Base-by-base conservation (phyloP, 257 asterid genomes). In the Plectranthus barbatus region DNA sequence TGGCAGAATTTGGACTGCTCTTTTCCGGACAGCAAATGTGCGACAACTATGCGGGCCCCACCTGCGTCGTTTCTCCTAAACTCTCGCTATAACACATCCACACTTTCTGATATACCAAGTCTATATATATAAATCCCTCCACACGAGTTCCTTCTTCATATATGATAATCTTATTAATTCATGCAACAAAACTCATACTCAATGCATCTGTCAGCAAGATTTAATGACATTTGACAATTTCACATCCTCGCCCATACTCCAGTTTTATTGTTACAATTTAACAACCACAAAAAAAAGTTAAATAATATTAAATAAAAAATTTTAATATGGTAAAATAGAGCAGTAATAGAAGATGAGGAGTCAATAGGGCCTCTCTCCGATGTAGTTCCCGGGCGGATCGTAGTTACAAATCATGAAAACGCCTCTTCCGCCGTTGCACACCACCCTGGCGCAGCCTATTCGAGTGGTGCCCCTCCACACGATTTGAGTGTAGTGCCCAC, bases 361-460 rank as follows among this genome's bases (percentile, higher is more conserved):
- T 80, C 66, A 84, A 24, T 81, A 84, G 0, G 91, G 91, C 58
- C 73, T 75, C 57, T 84, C 82, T 6, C 91, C 91, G 0, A 79
- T 41, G 57, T 64, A 81, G 68, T 84, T 84, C 34, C 91, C 91
- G 0, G 85, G 86, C 1, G 91, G 91, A 72, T 79, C 81, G 58
- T 84, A 84, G 31, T 81, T 79, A 55, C 91, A 84, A 0, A 75
- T 75, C 82, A 84, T 81, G 56, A 84, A 84, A 21, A 80, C 84
- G 21, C 86, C 87, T 36, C 67, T 66, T 0, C 77, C 77, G 5
- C 67, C 61, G 20, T 51, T 41, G 24, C 91, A 84, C 3, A 64
- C 70, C 9, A 81, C 91, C 29, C 88, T 68, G 10, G 84, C 84
- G 7, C 87, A 81, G 45, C 87, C 84, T 5, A 81, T 42, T 8